Base-by-base conservation (phyloP, 768 basidiomycete species). In the Lepiota brunneoincarnata region DNA sequence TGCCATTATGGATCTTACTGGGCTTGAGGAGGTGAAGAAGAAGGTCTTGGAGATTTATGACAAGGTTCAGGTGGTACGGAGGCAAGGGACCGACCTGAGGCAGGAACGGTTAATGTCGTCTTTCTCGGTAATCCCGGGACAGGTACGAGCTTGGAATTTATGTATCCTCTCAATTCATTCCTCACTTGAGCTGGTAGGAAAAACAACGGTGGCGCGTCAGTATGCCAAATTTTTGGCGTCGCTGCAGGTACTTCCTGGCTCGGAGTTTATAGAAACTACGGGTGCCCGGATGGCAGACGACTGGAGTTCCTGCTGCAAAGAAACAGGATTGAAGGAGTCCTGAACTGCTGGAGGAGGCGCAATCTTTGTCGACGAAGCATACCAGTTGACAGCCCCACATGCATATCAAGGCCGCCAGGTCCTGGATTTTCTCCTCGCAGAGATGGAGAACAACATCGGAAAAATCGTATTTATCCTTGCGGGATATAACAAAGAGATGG, bases 101-200 rank as follows among this genome's bases (percentile, higher is more conserved):
- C 72, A 75, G 24, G 84, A 87, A 49, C 71, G 86, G 0, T 80
- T 84, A 87, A 88, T 63, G 73, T 79, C 17, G 76, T 74, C 11
- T 69, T 89, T 11, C 76, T 86, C 0, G 87, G 87, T 12, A 89
- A 89, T 60, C 87, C 87, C 3, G 87, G 87, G 7, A 89, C 87
- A 64, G 87, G 87, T 87, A 53, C 24, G 73, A 57, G n/a, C 3
- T 48, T 28, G n/a, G n/a, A 6, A 3, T 26, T 55, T 6, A 54
- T 41, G 15, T 34, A 9, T 31, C 31, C 31, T 9, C 31, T 20
- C 18, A 17, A 24, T 40, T 12, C 23, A 37, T 39, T 12, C 4
- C 15, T 49, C n/a, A 17, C 28, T 18, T 49, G 17, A 5, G 14
- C n/a, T 31, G 9, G 17, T 23, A 87, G 86, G 85, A 10, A 87